Percentiles rank a stretch among this genome's conserved stretches.
phyloP scores from a whole-genome alignment of 768 basidiomycete genomes.

The Calocera cornea region DNA sequence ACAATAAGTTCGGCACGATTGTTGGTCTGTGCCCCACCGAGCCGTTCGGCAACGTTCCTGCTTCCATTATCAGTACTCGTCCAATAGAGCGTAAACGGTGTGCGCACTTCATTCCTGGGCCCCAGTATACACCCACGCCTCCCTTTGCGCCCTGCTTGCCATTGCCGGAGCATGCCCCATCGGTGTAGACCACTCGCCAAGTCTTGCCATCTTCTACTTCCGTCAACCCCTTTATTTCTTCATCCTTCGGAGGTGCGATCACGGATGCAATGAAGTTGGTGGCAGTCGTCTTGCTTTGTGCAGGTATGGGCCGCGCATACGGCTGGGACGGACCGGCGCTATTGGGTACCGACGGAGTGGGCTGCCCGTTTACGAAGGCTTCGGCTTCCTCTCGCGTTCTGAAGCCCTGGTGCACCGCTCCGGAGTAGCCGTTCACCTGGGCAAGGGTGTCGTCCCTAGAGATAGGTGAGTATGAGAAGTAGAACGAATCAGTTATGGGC shows the following conservation, averaged over 20 bases:
- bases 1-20: constrained; percentile 19
- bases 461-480: background rate
- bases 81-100: background rate
- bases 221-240: constrained; percentile 3
- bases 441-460: constrained; percentile 56
- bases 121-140: constrained; percentile 89
- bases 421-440: constrained; percentile 51
- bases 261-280: background rate
- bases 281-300: background rate
- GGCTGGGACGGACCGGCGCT: constrained; percentile 4
- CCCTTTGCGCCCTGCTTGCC: constrained; percentile 53
- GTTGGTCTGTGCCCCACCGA: constrained; percentile 27
- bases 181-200: constrained; percentile 56
- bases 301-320: background rate
- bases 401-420: constrained; percentile 59
- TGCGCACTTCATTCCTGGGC: constrained; percentile 47
- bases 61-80: background rate
- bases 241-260: background rate
- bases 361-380: constrained; percentile 30
- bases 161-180: constrained; percentile 80
- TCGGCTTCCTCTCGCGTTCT: constrained; percentile 41
- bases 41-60: constrained; percentile 62
- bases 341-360: background rate
- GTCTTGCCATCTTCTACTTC: constrained; percentile 19
- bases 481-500: background rate